Evolutionary conservation across 257 asterid genomes (phyloP).

Genomic region (Jaltomata sinuosa): DNA sequence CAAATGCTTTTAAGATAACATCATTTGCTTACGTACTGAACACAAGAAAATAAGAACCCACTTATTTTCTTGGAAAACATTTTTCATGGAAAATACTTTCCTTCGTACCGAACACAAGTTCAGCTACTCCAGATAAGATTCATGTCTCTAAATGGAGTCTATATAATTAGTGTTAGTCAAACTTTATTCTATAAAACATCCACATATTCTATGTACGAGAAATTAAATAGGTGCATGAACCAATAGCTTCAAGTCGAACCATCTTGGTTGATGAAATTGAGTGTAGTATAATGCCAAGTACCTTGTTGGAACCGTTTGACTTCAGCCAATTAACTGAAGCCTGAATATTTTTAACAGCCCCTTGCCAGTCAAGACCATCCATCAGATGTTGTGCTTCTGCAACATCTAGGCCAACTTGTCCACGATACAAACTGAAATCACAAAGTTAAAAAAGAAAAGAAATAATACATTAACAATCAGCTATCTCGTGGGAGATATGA

Average conservation of each 20-base stretch:
- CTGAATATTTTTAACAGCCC: slow-evolving; percentile 88
- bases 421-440: slow-evolving; percentile 64
- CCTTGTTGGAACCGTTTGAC: slow-evolving; percentile 90
- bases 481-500: background rate
- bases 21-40: too few relatives aligned
- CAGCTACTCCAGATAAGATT: background rate
- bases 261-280: background rate
- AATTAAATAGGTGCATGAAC: background rate
- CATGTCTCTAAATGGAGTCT: background rate
- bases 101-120: too few relatives aligned
- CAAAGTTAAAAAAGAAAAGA: slow-evolving; percentile 1
- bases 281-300: slow-evolving; percentile 4
- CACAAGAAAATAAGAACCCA: too few relatives aligned
- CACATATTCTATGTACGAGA: background rate
- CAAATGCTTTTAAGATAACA: too few relatives aligned
- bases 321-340: slow-evolving; percentile 93
- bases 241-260: background rate
- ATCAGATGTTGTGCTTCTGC: slow-evolving; percentile 98
- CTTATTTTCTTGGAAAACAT: too few relatives aligned
- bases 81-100: too few relatives aligned
- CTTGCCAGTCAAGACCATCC: slow-evolving; percentile 97
- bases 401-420: slow-evolving; percentile 90
- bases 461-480: background rate
- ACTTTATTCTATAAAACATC: background rate
- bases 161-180: background rate